Conservation (phyloP, 164 flowering plant species). For the Brasenia schreberi region DNA sequence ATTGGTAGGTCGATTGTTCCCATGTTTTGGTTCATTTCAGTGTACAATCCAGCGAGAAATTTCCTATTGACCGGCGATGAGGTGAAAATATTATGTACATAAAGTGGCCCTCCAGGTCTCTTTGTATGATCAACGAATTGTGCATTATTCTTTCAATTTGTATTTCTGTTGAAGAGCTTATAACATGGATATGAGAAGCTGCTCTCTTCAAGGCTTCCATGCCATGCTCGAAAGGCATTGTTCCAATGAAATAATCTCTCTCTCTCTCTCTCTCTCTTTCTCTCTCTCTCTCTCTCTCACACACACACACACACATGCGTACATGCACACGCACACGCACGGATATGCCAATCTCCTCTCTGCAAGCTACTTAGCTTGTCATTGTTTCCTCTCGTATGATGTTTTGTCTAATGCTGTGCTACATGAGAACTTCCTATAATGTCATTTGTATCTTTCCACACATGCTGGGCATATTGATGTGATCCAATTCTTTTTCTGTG, state of each 20-base stretch:
- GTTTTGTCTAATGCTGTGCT: no score
- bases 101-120: neutral
- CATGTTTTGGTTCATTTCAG: neutral
- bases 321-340: no score
- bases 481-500: no score
- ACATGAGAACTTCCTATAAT: no score
- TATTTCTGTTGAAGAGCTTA: neutral
- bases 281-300: slow-evolving; percentile 9
- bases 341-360: no score
- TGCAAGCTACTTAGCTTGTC: no score
- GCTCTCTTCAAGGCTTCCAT: neutral
- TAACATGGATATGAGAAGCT: neutral
- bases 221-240: neutral
- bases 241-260: neutral
- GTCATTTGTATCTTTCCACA: no score
- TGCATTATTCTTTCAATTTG: neutral
- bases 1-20: neutral
- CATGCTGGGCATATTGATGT: no score
- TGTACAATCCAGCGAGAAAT: neutral
- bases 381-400: no score
- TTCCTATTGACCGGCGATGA: neutral
- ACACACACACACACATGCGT: no score
- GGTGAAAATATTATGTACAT: neutral
- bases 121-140: neutral
- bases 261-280: slow-evolving; percentile 8